phyloP scores from a whole-genome alignment of 257 asterid genomes.

The Coffea canephora region DNA sequence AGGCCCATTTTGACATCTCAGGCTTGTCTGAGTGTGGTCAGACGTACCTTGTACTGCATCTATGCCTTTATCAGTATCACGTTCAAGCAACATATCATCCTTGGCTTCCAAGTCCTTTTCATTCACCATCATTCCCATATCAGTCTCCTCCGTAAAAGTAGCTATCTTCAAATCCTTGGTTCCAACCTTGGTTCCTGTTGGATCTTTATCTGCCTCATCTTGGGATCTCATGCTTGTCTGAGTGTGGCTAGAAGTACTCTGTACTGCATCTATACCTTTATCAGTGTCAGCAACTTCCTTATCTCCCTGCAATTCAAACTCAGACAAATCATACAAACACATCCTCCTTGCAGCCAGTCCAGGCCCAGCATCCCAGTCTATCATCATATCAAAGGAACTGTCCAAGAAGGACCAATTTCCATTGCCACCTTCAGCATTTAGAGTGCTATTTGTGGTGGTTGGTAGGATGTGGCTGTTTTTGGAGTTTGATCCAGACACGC shows the following conservation, averaged over 20 bases:
- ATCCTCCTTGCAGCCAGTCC: slow-evolving; percentile 28
- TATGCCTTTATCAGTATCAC: neutral
- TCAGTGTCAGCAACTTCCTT: neutral
- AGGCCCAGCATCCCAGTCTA: slow-evolving; percentile 23
- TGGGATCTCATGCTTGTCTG: neutral
- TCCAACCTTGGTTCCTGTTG: neutral
- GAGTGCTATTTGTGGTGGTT: slow-evolving; percentile 1
- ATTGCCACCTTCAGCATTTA: slow-evolving; percentile 9
- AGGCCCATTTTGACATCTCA: slow-evolving; percentile 3
- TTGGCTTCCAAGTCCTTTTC: too few species aligned
- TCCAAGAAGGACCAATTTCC: slow-evolving; percentile 21
- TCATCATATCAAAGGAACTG: slow-evolving; percentile 35
- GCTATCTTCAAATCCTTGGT: neutral
- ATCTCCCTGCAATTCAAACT: slow-evolving; percentile 41
- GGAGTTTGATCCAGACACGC: slow-evolving; percentile 20
- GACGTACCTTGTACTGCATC: slow-evolving; percentile 2
- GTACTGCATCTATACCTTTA: neutral
- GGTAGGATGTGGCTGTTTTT: slow-evolving; percentile 14
- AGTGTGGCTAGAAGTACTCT: slow-evolving; percentile 1
- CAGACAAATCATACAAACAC: slow-evolving; percentile 35
- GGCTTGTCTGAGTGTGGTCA: neutral
- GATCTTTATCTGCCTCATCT: neutral
- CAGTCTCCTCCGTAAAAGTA: neutral
- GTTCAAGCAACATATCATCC: too few species aligned
- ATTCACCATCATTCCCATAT: neutral